Evolutionary conservation across 2,329 filamentous ascomycete species (phyloP), one percentile per base, ranked within the genome.

Genomic region (Clathrospora elynae): DNA sequence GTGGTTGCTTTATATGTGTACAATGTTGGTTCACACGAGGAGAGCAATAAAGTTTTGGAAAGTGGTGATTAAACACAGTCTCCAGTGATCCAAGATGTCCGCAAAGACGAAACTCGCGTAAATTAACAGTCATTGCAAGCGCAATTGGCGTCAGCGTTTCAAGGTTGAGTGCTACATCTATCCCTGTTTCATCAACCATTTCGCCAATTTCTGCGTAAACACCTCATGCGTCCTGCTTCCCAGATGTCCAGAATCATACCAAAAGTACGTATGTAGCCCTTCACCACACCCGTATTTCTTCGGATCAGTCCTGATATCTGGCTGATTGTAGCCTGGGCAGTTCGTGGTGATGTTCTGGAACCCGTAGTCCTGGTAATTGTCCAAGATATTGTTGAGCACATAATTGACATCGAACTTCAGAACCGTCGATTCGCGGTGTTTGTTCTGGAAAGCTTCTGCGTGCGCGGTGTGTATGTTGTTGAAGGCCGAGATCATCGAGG

Each of bases 161-260:
- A n/a, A n/a, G n/a, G n/a, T n/a, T n/a, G n/a, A 24, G 11, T 24
- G 6, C 22, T 24, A 24, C 11, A 6, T 28, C n/a, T 14, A 19
- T 19, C 42, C 38, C 35, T 55, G 51, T 20, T 29, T 30, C n/a
- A 30, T 9, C 40, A 63, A 32, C 54, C 58, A 62, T 31, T 42
- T 51, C 13, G 31, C 36, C 36, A 66, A 31, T 22, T 37, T 38
- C 16, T 43, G 53, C 0, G 72, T 70, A 35, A 76, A 55, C 23
- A 72, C 58, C 35, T 65, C 51, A 58, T 77, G 74, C 1, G 71
- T 63, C 28, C 67, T 62, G 34, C 64, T 74, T 1, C 71, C 75
- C 55, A 76, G 62, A 67, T 78, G 75, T 1, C 75, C 75, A 5
- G 67, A 69, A 49, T 77, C 73, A 36, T 72, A 77, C 75, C 75